Evolutionary conservation across 1,139 yeast genomes (phyloP), one percentile per base, ranked within the genome.

Genomic region (Pneumocystis jirovecii): DNA sequence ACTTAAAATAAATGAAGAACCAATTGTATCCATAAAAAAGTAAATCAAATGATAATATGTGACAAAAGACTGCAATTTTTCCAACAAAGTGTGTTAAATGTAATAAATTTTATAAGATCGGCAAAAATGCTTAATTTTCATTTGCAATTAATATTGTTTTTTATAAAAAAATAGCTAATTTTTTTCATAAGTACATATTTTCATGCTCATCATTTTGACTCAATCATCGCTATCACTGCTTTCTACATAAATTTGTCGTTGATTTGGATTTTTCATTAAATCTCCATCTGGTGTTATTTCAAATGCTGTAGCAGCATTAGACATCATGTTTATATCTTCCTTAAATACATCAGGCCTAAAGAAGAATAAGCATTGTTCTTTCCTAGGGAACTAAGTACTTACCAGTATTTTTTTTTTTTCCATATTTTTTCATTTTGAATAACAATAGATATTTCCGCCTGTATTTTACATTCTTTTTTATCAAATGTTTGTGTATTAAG

Each of bases 391-490:
- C 25, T 50, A 25, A 15, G 1, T 25, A 15, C 21, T 50, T 12
- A 50, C 77, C 77, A 76, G 66, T 75, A 76, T 4, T 73, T 71
- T 68, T 70, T 70, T 64, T 71, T 71, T 68, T 74, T 74, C 79
- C 79, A 76, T 21, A 72, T 73, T 60, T 73, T 70, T 50, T 71
- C 71, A 68, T 74, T 74, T 60, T 71, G 71, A 7, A 76, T 76
- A 21, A 77, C 72, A 63, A 76, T 74, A 64, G 72, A 68, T 65
- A 77, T 73, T 37, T 76, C 77, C 19, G 78, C 79, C 25, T 72
- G 70, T 34, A 75, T 72, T 61, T 72, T 73, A 45, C 73, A 71
- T 10, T 65, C 44, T 57, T 66, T 31, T 12, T 63, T 66, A 66
- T 60, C 64, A 61, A 61, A 63, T 21, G 71, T 70, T 61, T 69